Conservation (phyloP, 2,329 filamentous ascomycete species). For the Trichoderma breve region DNA sequence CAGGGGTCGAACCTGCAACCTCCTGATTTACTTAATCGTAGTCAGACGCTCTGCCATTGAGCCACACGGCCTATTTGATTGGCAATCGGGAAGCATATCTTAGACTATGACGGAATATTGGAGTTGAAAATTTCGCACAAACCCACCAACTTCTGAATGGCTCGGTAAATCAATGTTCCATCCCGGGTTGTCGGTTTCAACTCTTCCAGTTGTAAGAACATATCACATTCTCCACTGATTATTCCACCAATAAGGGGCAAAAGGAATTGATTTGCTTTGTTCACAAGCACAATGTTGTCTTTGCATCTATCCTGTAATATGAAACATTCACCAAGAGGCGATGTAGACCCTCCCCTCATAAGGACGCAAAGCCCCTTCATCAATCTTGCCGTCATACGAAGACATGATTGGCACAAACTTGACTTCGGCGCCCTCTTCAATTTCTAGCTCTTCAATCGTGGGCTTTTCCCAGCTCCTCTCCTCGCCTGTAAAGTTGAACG, state of each 20-base stretch:
- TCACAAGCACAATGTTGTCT: not conserved
- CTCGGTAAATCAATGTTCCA: not conserved
- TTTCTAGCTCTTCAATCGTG: conserved; percentile 25
- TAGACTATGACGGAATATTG: not conserved
- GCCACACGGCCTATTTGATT: conserved; percentile 17
- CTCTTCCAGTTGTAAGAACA: not conserved
- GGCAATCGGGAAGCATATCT: not conserved
- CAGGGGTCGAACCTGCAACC: conserved; percentile 21
- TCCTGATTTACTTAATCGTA: conserved; percentile 20
- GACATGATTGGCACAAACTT: conserved; percentile 31
- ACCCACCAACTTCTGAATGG: not conserved
- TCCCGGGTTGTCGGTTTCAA: not conserved
- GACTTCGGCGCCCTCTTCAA: conserved; percentile 13
- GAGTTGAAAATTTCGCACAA: not conserved
- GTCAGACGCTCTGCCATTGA: conserved; percentile 21
- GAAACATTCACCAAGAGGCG: conserved; percentile 10
- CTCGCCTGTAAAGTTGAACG: conserved; percentile 35
- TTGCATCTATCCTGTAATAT: not conserved
- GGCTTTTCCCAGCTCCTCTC: conserved; percentile 30
- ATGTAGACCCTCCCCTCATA: conserved; percentile 36
- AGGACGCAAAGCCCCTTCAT: conserved; percentile 24
- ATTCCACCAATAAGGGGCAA: not conserved
- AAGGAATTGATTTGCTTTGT: not conserved
- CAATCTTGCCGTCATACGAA: conserved; percentile 27
- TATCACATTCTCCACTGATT: not conserved